phyloP scores from a whole-genome alignment of 257 asterid species.

The Solanum chmielewskii region DNA sequence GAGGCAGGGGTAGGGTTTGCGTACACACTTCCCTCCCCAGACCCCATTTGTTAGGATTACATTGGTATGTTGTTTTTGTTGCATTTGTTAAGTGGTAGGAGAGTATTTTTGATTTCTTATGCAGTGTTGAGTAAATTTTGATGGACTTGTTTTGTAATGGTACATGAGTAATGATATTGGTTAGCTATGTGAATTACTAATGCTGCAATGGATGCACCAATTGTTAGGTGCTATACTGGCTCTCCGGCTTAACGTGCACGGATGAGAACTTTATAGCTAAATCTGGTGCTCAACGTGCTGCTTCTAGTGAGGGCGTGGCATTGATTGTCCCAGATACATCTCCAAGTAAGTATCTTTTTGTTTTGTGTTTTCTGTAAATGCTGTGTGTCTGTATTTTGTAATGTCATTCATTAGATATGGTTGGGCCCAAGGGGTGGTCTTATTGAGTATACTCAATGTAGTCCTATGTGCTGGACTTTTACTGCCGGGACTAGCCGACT shows the following conservation, averaged over 20 bases:
- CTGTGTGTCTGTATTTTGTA: not conserved
- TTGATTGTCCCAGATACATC: conserved; percentile 79
- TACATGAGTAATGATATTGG: not conserved
- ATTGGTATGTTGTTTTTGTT: not conserved
- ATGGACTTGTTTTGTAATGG: not conserved
- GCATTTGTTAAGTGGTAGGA: not conserved
- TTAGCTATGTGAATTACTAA: not conserved
- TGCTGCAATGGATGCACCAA: not conserved
- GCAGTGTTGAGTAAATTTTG: not conserved
- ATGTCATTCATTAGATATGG: not conserved
- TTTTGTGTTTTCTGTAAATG: not conserved
- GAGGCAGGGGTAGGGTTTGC: not conserved
- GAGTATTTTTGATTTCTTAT: not conserved
- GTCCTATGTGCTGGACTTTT: not conserved
- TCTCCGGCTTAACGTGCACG: conserved; percentile 87
- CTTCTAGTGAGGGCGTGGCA: conserved; percentile 70
- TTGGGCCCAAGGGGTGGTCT: not conserved
- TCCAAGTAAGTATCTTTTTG: conserved; percentile 50
- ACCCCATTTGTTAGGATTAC: not conserved
- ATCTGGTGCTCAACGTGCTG: conserved; percentile 97
- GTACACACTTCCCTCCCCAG: not conserved
- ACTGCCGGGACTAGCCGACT: not conserved
- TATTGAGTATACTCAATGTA: not conserved
- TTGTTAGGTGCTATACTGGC: conserved; percentile 83
- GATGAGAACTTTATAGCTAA: conserved; percentile 85